A percentile compares a stretch with the other conserved stretches of the same genome.
Evolutionary conservation across 352 stramenopile species (phyloP).

Genomic region (Phytophthora macrochlamydospora): DNA sequence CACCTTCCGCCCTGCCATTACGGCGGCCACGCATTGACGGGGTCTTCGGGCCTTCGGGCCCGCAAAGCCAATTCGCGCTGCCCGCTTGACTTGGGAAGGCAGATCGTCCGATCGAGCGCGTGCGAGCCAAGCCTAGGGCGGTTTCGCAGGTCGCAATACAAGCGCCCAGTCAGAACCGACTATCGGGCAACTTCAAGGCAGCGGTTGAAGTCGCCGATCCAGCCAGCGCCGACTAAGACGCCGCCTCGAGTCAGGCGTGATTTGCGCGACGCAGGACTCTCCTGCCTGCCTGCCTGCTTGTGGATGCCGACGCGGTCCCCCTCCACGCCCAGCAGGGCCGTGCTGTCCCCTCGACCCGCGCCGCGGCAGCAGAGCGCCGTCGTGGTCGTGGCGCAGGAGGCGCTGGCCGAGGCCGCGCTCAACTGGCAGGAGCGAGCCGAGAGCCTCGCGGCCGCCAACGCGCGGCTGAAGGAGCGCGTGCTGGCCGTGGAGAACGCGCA

Average conservation of each 20-base stretch:
- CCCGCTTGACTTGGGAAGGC: neutral
- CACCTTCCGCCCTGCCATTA: neutral
- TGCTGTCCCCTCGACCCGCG: constrained; percentile 21
- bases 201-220: neutral
- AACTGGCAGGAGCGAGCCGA: constrained; percentile 55
- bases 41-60: neutral
- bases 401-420: constrained; percentile 31
- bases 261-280: constrained; percentile 3
- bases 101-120: neutral
- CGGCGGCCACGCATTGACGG: neutral
- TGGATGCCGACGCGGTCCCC: constrained; percentile 1
- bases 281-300: neutral
- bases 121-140: neutral
- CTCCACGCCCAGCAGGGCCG: neutral
- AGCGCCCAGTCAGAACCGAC: neutral
- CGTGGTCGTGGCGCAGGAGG: constrained; percentile 44
- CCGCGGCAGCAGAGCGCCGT: constrained; percentile 19
- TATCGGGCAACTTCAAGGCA: neutral
- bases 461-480: constrained; percentile 40
- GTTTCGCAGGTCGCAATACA: neutral
- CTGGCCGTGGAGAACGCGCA: constrained; percentile 35
- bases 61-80: neutral
- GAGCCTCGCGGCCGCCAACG: constrained; percentile 36
- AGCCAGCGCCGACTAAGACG: neutral
- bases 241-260: neutral